phyloP scores from a whole-genome alignment of 441 rosid species.

The Isatis lusitanica region DNA sequence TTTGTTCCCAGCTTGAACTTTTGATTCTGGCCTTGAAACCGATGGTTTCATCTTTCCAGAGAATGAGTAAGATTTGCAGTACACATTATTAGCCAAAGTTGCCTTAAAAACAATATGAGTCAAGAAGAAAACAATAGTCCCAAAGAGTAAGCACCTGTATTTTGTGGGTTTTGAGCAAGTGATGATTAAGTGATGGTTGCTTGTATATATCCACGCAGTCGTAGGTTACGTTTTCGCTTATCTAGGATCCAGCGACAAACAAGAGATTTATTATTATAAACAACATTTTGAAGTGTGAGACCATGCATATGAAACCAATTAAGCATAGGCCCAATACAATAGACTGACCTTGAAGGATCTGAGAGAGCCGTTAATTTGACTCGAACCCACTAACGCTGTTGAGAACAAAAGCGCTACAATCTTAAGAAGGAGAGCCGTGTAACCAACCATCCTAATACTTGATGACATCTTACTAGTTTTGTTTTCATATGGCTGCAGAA shows the following conservation, averaged over 20 bases:
- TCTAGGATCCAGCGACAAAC: neutral
- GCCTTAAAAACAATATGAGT: neutral
- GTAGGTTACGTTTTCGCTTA: neutral
- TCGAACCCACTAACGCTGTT: neutral
- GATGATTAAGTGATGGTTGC: neutral
- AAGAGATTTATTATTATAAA: neutral
- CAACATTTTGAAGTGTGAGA: neutral
- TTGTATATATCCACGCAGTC: neutral
- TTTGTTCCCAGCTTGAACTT: neutral
- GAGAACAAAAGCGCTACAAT: neutral
- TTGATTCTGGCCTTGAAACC: neutral
- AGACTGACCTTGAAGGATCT: neutral
- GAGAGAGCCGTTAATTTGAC: neutral
- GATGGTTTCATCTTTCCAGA: conserved; percentile 4
- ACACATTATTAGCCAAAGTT: no score
- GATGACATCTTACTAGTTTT: neutral
- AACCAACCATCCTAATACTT: neutral
- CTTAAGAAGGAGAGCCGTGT: neutral
- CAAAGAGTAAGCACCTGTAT: neutral
- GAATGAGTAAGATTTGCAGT: neutral
- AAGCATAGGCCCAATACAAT: neutral
- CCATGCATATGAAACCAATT: neutral
- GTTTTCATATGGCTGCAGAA: neutral
- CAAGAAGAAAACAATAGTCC: neutral
- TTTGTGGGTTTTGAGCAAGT: neutral